Percentiles rank a stretch among this genome's conserved stretches.
phyloP scores from a whole-genome alignment of 441 rosid species.

The Syzygium syzygioides region DNA sequence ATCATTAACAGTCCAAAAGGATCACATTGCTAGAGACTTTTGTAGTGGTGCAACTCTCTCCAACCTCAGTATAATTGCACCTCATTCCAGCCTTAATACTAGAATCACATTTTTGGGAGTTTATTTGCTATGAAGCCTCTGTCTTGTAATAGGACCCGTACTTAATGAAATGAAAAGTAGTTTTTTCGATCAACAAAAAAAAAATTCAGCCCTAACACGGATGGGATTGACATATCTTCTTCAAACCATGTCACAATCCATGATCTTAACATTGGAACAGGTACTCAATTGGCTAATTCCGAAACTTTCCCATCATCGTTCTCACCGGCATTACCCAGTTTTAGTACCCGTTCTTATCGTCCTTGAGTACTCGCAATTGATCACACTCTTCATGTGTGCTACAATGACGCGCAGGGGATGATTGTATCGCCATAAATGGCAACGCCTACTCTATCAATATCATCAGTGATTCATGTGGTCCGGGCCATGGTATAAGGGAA shows the following conservation, averaged over 20 bases:
- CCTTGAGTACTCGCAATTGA: background rate
- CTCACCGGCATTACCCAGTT: background rate
- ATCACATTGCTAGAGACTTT: background rate
- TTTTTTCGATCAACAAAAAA: no score
- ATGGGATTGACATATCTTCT: slow-evolving; percentile 25
- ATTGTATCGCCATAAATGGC: slow-evolving; percentile 36
- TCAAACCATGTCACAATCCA: slow-evolving; percentile 18
- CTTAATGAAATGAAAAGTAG: no score
- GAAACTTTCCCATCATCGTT: background rate
- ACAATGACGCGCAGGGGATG: slow-evolving; percentile 1
- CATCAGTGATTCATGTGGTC: slow-evolving; percentile 24
- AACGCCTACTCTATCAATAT: slow-evolving; percentile 19
- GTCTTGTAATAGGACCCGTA: no score
- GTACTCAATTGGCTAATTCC: background rate
- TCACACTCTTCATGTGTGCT: background rate
- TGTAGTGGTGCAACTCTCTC: slow-evolving; percentile 11
- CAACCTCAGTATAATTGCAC: slow-evolving; percentile 18
- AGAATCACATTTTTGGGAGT: background rate
- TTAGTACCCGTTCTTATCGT: background rate
- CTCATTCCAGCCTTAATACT: slow-evolving; percentile 21
- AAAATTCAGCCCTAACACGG: slow-evolving; percentile 35
- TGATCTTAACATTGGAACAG: slow-evolving; percentile 20
- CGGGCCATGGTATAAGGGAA: slow-evolving; percentile 32
- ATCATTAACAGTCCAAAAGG: background rate
- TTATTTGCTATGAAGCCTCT: no score